Evolutionary conservation across 2,329 filamentous ascomycete genomes (phyloP).

Genomic region (Gyromitra esculenta): DNA sequence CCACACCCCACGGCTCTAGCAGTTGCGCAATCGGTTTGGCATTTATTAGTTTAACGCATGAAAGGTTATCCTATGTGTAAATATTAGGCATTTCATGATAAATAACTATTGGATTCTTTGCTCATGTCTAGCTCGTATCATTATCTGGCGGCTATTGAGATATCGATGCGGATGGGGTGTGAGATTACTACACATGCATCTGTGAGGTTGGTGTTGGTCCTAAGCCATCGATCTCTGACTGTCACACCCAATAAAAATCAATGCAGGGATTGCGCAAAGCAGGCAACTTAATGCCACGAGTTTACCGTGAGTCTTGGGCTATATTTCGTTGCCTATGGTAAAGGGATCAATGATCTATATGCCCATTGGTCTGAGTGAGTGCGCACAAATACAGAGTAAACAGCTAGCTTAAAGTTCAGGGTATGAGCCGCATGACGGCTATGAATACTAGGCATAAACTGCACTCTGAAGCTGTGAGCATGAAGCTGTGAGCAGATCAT

Average conservation of each 20-base stretch:
- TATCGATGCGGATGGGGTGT: background rate
- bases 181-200: slow-evolving; percentile 7
- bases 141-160: slow-evolving; percentile 5
- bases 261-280: background rate
- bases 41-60: background rate
- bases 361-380: background rate
- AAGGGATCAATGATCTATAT: slow-evolving; percentile 8
- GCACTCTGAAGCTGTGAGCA: slow-evolving; percentile 6
- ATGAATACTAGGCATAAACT: background rate
- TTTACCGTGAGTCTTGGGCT: background rate
- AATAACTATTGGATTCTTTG: background rate
- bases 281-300: slow-evolving; percentile 11
- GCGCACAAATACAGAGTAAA: slow-evolving; percentile 8
- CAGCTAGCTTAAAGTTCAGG: background rate
- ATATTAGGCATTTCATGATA: background rate
- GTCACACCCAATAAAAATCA: background rate
- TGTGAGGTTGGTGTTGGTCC: background rate
- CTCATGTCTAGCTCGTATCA: background rate
- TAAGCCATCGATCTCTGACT: background rate
- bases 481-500: background rate
- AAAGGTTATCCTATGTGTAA: background rate
- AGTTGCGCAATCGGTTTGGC: background rate
- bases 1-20: background rate
- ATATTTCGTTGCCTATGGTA: background rate
- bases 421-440: slow-evolving; percentile 9